Percentiles rank a stretch among this genome's conserved stretches.
phyloP scores from a whole-genome alignment of 768 basidiomycete species.

The Fomitopsis serialis region DNA sequence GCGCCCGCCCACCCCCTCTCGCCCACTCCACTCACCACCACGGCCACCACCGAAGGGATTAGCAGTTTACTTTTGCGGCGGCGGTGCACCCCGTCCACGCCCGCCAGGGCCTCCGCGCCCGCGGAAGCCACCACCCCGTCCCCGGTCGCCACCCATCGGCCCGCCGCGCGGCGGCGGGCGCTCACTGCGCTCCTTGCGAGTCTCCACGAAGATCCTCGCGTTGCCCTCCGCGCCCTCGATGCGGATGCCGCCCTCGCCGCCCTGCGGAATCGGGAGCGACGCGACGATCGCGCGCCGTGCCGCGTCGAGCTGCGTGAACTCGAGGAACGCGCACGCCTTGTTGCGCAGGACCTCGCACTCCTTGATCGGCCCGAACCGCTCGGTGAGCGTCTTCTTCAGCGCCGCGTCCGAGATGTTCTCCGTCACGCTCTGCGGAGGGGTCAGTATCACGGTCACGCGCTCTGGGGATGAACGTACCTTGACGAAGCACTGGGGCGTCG shows the following conservation, averaged over 20 bases:
- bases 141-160: slow-evolving; percentile 44
- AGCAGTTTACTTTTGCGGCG: slow-evolving; percentile 17
- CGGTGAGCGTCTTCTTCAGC: slow-evolving; percentile 44
- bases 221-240: slow-evolving; percentile 60
- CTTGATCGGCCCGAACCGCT: slow-evolving; percentile 76
- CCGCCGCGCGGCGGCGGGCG: slow-evolving; percentile 60
- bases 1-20: not conserved
- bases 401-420: slow-evolving; percentile 53
- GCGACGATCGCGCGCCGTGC: slow-evolving; percentile 84
- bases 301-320: slow-evolving; percentile 71
- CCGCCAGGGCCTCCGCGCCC: slow-evolving; percentile 39
- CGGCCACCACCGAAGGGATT: not conserved
- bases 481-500: slow-evolving; percentile 83
- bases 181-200: slow-evolving; percentile 89
- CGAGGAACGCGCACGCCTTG: slow-evolving; percentile 94
- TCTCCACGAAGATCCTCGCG: slow-evolving; percentile 73
- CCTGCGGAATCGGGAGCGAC: slow-evolving; percentile 57
- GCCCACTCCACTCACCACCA: not conserved
- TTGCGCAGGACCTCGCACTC: slow-evolving; percentile 83
- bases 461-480: slow-evolving; percentile 48
- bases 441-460: not conserved
- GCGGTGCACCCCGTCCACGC: slow-evolving; percentile 35
- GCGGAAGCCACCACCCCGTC: slow-evolving; percentile 45
- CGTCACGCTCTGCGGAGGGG: slow-evolving; percentile 52
- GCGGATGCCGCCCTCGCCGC: slow-evolving; percentile 88